These are phyloP conservation scores for Voacanga thouarsii DNA, from an alignment of 257 asterid species.

Conservation along the genomic window DNA sequence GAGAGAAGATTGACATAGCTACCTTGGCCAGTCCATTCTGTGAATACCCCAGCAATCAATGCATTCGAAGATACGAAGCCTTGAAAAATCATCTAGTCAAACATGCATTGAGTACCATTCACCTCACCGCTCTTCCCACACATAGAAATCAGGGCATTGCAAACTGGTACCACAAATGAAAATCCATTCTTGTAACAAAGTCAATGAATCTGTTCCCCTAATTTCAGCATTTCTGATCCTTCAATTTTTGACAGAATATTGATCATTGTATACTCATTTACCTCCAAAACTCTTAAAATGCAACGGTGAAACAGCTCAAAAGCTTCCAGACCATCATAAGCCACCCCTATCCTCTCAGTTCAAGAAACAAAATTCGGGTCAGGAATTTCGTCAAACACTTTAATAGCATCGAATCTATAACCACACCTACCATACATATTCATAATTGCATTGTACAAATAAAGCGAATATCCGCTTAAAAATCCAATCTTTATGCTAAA, in stretches of 20 bases:
- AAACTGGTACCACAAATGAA: slow-evolving; percentile 7
- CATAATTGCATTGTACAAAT: slow-evolving; percentile 22
- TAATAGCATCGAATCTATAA: slow-evolving; percentile 10
- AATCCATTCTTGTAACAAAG: slow-evolving; percentile 11
- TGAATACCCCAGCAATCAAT: slow-evolving; percentile 18
- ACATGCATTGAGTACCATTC: slow-evolving; percentile 10
- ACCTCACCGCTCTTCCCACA: slow-evolving; percentile 19
- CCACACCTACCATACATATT: slow-evolving; percentile 23
- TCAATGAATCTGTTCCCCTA: slow-evolving; percentile 17
- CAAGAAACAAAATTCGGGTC: slow-evolving; percentile 23
- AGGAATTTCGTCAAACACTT: slow-evolving; percentile 26
- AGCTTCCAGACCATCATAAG: slow-evolving; percentile 23
- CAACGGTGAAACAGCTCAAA: slow-evolving; percentile 7
- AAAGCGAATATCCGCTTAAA: slow-evolving; percentile 15
- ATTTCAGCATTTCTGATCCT: neutral
- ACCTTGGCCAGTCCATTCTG: slow-evolving; percentile 5
- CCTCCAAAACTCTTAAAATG: slow-evolving; percentile 11
- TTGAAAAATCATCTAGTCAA: slow-evolving; percentile 10
- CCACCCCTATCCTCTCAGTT: slow-evolving; percentile 17
- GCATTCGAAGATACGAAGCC: slow-evolving; percentile 24
- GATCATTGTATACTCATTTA: slow-evolving; percentile 20
- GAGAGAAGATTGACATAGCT: slow-evolving; percentile 15
- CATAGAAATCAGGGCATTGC: slow-evolving; percentile 25
- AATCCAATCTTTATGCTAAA: slow-evolving; percentile 18
- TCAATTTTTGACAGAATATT: slow-evolving; percentile 12